Evolutionary conservation across 2,329 filamentous ascomycete species (phyloP), one percentile per base, ranked within the genome.

Genomic region (Canariomyces notabilis): DNA sequence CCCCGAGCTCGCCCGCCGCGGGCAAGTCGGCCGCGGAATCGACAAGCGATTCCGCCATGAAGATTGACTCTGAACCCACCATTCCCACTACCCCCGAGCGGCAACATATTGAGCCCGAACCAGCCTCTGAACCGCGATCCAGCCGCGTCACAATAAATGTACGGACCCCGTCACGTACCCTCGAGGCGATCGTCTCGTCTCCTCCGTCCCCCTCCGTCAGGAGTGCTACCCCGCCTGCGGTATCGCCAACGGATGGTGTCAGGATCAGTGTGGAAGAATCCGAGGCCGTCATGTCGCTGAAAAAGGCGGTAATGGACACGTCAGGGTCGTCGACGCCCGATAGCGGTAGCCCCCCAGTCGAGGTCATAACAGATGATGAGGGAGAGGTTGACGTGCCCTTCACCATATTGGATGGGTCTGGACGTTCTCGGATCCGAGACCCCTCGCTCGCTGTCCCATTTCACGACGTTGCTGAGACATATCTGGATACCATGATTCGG

Each of bases 111-210:
- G 60, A 66, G 41, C 54, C 60, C 29, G 61, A 67, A 44, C 51
- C 45, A 21, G 61, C 62, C 37, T 56, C 65, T 15, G 71, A 71
- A 32, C 69, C 71, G 31, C 70, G 74, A 29, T 78, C 78, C 3
- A 82, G 75, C 61, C 74, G 69, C 58, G 75, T 82, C 40, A 82
- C 79, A 8, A 74, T 83, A 44, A 82, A 82, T 57, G 65, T 82
- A 39, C 75, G 79, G 48, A 73, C 74, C 55, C 57, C 63, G 50
- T 65, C 60, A 34, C 67, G 67, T 14, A 60, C 62, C 35, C 62
- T 67, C 38, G 68, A 71, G 18, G 62, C 64, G 14, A 66, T 67
- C 21, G 63, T 68, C 15, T 70, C 72, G 18, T 72, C 69, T 3
- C 68, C 75, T 3, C 52, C 64, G 11, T 75, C 75, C 6, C 69